Evolutionary conservation across 345 rosid genomes (phyloP).

Genomic region (Nephelium lappaceum): DNA sequence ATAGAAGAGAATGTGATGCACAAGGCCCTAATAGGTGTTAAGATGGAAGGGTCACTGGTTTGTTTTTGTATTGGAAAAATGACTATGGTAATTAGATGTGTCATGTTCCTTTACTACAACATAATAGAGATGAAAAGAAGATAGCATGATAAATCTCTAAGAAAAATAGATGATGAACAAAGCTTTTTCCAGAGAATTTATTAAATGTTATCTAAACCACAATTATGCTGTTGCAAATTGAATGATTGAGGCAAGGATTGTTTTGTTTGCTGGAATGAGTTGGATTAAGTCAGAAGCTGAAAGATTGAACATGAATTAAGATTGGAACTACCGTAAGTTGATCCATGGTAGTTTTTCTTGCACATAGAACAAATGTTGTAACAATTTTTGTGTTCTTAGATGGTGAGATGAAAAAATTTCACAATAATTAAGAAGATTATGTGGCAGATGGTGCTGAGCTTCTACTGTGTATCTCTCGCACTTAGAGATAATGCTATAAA

Average conservation of each 20-base stretch:
- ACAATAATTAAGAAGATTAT: not conserved
- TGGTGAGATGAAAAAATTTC: not conserved
- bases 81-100: too few species aligned
- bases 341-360: not conserved
- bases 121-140: constrained; percentile 3
- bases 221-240: not conserved
- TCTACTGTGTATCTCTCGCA: not conserved
- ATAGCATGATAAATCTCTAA: not conserved
- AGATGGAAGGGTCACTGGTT: not conserved
- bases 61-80: not conserved
- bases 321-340: not conserved
- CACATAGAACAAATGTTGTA: not conserved
- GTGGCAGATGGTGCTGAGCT: not conserved
- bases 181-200: not conserved
- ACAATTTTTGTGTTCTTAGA: not conserved
- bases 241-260: not conserved
- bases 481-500: not conserved
- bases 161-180: not conserved
- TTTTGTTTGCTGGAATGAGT: not conserved
- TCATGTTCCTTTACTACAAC: not conserved
- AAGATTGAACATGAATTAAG: not conserved
- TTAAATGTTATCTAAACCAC: not conserved
- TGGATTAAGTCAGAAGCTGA: constrained; percentile 2
- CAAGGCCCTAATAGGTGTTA: not conserved
- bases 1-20: not conserved